phyloP scores from a whole-genome alignment of 176 grass and related monocot genomes.

The Phragmites australis region DNA sequence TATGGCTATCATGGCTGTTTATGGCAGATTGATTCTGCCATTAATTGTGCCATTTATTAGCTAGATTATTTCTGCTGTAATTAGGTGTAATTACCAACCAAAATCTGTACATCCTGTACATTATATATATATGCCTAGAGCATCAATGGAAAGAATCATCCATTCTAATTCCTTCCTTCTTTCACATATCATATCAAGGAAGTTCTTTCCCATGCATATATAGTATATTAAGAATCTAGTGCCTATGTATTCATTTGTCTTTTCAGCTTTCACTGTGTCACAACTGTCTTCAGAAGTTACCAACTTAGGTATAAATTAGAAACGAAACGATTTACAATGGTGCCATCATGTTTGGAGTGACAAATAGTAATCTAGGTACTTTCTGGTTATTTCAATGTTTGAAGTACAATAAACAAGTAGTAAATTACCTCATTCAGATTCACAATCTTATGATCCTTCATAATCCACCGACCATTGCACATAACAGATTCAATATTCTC shows the following conservation, averaged over 20 bases:
- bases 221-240: neutral
- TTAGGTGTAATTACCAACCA: no score
- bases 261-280: neutral
- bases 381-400: neutral
- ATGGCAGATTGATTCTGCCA: no score
- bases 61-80: no score
- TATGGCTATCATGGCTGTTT: no score
- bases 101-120: no score
- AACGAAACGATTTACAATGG: neutral
- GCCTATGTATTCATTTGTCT: neutral
- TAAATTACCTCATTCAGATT: constrained; percentile 54
- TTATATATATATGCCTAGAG: no score
- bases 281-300: neutral
- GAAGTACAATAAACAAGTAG: neutral
- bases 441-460: constrained; percentile 51
- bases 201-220: neutral
- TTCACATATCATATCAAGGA: neutral
- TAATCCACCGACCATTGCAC: constrained; percentile 60
- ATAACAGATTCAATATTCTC: constrained; percentile 63
- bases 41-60: no score
- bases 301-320: neutral
- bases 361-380: neutral
- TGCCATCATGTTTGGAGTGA: neutral
- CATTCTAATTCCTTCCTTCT: no score
- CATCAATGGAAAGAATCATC: no score